A percentile compares a stretch with the other conserved stretches of the same genome.
These are phyloP conservation scores for Hordeum marinum DNA, from an alignment of 176 grass and related monocot genomes.

Conservation along the genomic window DNA sequence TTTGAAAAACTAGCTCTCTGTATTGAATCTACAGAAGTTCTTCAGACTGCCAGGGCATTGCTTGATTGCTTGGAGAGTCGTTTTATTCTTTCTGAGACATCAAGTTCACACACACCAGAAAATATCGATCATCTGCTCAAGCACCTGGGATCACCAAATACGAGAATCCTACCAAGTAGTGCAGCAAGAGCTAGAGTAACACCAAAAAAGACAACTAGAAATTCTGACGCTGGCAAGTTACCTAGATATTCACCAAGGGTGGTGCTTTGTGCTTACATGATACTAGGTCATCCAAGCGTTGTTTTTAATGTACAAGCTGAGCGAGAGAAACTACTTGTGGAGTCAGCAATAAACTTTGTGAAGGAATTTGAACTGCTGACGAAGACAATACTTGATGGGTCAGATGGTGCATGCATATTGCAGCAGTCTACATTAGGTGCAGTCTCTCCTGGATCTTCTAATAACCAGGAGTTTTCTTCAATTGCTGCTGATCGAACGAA, in stretches of 20 bases:
- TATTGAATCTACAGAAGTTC: constrained; percentile 67
- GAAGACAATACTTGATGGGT: constrained; percentile 59
- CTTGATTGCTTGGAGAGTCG: constrained; percentile 75
- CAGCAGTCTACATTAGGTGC: constrained; percentile 10
- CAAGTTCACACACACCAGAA: constrained; percentile 45
- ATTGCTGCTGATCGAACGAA: constrained; percentile 31
- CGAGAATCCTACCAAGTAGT: constrained; percentile 20
- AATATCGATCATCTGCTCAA: constrained; percentile 82
- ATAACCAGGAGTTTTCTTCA: constrained; percentile 20
- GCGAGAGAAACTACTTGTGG: constrained; percentile 47
- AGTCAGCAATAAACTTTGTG: constrained; percentile 60
- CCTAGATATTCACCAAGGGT: constrained; percentile 72
- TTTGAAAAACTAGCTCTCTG: constrained; percentile 72
- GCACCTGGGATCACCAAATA: constrained; percentile 64
- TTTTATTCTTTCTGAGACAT: constrained; percentile 58
- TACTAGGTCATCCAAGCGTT: constrained; percentile 80
- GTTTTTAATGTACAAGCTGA: constrained; percentile 77
- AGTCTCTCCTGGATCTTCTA: constrained; percentile 39
- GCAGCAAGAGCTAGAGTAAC: constrained; percentile 26
- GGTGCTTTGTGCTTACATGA: constrained; percentile 96
- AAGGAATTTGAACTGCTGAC: constrained; percentile 65
- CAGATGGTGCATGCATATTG: constrained; percentile 41
- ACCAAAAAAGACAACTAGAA: constrained; percentile 28
- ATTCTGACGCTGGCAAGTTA: constrained; percentile 28
- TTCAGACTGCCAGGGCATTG: constrained; percentile 64